phyloP scores from a whole-genome alignment of 2,329 filamentous ascomycete genomes.

The Madurella fahalii region DNA sequence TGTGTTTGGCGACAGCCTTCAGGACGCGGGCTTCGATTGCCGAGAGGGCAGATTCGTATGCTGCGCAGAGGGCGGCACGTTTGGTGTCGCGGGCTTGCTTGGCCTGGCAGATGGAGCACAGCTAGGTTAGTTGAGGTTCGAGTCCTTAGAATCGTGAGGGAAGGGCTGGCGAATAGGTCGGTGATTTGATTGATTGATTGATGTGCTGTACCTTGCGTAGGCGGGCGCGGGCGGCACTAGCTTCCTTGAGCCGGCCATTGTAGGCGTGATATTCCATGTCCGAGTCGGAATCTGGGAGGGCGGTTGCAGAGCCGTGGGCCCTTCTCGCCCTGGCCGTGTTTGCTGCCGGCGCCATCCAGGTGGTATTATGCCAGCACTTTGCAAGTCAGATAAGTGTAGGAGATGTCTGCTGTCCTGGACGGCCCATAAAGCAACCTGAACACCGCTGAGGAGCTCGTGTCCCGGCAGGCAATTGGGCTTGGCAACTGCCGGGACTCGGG shows the following conservation, averaged over 20 bases:
- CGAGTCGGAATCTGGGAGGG: constrained; percentile 12
- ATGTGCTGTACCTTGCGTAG: constrained; percentile 22
- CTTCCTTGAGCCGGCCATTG: constrained; percentile 17
- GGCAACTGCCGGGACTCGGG: too few species aligned
- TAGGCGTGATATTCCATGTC: constrained; percentile 20
- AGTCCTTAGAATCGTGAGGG: neutral
- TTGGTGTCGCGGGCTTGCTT: constrained; percentile 21
- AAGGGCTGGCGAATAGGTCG: neutral
- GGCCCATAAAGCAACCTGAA: too few species aligned
- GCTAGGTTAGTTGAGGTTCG: neutral
- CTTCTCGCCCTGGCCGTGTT: constrained; percentile 15
- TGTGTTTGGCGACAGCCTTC: constrained; percentile 17
- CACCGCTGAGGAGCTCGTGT: too few species aligned
- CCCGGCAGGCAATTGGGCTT: too few species aligned
- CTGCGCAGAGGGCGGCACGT: constrained; percentile 15
- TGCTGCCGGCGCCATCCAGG: constrained; percentile 18
- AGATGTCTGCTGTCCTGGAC: neutral
- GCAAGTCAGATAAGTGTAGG: neutral
- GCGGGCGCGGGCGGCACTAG: constrained; percentile 18
- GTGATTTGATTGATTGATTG: neutral
- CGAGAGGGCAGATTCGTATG: constrained; percentile 13
- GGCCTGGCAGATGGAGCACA: constrained; percentile 7
- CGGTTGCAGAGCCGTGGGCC: neutral
- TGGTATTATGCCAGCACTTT: neutral
- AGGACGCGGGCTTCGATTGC: constrained; percentile 17